phyloP scores from a whole-genome alignment of 208 protist species.

The Porcisia deanei region DNA sequence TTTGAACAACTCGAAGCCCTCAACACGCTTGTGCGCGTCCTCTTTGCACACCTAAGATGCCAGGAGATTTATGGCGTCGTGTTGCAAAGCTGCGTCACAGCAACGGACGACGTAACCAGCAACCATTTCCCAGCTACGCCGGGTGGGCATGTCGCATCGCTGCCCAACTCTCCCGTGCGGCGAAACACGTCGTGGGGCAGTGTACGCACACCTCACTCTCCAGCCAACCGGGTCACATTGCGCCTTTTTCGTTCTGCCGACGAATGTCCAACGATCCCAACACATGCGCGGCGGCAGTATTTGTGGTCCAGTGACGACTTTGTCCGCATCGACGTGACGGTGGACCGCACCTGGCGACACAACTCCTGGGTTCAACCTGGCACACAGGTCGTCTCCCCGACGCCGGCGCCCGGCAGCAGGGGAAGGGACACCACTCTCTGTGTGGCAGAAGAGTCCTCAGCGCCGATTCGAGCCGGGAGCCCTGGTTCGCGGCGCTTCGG shows the following conservation, averaged over 20 bases:
- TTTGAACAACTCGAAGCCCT: constrained; percentile 45
- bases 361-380: constrained; percentile 11
- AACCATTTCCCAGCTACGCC: constrained; percentile 1
- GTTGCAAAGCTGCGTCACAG: constrained; percentile 32
- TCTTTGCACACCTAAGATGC: constrained; percentile 44
- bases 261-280: constrained; percentile 27
- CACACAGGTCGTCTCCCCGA: constrained; percentile 7
- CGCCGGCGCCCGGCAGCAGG: background rate
- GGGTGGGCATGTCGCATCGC: background rate
- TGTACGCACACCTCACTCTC: constrained; percentile 13
- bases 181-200: constrained; percentile 11
- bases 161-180: constrained; percentile 12
- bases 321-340: constrained; percentile 34
- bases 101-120: constrained; percentile 13
- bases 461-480: constrained; percentile 23
- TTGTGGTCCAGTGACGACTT: constrained; percentile 40
- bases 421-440: background rate
- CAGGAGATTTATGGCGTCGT: constrained; percentile 42
- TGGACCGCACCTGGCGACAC: constrained; percentile 34
- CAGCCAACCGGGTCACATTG: constrained; percentile 23
- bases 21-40: constrained; percentile 43
- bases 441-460: constrained; percentile 15
- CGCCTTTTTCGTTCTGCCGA: constrained; percentile 20
- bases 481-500: constrained; percentile 10
- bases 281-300: constrained; percentile 9